phyloP scores from a whole-genome alignment of 73 alveolate species.

The Symbiodinium natans region DNA sequence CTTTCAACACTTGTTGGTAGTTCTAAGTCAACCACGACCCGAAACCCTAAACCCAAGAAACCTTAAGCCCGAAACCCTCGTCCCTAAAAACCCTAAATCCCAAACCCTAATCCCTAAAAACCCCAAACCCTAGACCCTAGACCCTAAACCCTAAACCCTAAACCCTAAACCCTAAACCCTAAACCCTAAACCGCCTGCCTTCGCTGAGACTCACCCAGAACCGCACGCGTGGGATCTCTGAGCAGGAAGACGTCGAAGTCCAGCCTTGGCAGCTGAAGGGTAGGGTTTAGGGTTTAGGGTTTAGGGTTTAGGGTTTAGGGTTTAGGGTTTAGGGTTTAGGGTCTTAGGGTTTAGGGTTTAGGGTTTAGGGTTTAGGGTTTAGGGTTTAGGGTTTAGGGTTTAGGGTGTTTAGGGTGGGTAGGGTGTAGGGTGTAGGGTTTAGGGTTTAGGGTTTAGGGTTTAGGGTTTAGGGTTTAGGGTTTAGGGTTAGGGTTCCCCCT shows the following conservation, averaged over 20 bases:
- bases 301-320: not conserved
- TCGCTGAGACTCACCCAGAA: constrained; percentile 43
- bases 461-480: too few relatives aligned
- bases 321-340: not conserved
- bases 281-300: not conserved
- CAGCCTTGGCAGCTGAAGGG: not conserved
- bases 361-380: not conserved
- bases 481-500: too few relatives aligned
- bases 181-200: not conserved
- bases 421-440: too few relatives aligned
- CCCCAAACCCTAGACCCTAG: too few relatives aligned
- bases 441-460: too few relatives aligned
- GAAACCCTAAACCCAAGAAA: not conserved
- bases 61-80: not conserved
- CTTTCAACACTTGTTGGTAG: too few relatives aligned
- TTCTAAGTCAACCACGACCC: not conserved
- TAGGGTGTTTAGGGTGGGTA: too few relatives aligned
- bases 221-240: constrained; percentile 40
- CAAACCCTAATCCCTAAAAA: not conserved
- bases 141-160: too few relatives aligned
- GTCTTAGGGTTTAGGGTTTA: not conserved
- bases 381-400: not conserved
- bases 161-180: too few relatives aligned
- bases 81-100: not conserved
- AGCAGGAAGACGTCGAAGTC: constrained; percentile 83